These are phyloP conservation scores for Fomitopsis betulina DNA, from an alignment of 1,284 basidiomycete genomes.

Conservation along the genomic window DNA sequence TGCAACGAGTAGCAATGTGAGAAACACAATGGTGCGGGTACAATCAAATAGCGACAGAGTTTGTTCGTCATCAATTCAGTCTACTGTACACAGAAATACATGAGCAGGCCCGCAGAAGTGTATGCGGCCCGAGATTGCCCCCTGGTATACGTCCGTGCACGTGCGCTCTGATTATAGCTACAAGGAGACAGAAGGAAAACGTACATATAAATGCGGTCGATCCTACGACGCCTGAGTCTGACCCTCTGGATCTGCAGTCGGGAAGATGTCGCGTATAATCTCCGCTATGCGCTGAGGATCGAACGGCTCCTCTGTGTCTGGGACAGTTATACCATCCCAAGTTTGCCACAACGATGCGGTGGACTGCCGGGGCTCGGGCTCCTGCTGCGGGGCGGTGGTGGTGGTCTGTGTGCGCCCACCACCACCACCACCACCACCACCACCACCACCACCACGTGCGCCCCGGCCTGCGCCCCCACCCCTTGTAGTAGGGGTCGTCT, in stretches of 20 bases:
- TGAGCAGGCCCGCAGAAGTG: neutral
- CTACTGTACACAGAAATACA: neutral
- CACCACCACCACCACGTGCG: neutral
- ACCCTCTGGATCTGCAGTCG: neutral
- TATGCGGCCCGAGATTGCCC: neutral
- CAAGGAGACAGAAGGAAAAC: no score
- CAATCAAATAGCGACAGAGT: neutral
- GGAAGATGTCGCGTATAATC: constrained; percentile 2
- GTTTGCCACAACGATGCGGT: neutral
- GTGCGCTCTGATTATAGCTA: neutral
- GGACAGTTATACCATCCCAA: constrained; percentile 1
- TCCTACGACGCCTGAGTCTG: neutral
- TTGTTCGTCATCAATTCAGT: neutral
- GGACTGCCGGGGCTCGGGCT: neutral
- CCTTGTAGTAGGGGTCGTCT: neutral
- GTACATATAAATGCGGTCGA: neutral
- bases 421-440: neutral
- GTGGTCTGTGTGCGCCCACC: neutral
- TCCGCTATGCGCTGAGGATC: neutral
- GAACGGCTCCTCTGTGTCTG: neutral
- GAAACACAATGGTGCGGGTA: neutral
- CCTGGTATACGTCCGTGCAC: neutral
- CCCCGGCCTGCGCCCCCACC: no score
- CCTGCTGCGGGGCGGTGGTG: neutral
- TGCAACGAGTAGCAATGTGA: neutral